Conservation (phyloP, 2,329 filamentous ascomycete species). For the Ceratocystis alfenasii region DNA sequence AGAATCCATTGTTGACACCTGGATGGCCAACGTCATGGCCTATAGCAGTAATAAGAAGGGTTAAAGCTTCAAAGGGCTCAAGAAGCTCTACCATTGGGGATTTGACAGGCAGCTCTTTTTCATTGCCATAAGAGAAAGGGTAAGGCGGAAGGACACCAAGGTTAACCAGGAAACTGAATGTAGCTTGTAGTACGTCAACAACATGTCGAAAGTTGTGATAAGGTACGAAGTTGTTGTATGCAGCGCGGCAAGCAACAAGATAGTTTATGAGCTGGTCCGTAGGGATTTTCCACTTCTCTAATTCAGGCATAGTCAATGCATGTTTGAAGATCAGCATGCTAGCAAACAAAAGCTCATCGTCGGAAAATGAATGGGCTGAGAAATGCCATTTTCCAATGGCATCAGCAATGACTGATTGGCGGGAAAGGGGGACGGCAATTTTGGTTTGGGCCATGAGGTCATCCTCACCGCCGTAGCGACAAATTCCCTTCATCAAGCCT, state of each 20-base stretch:
- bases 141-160: constrained; percentile 66
- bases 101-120: constrained; percentile 31
- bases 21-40: constrained; percentile 96
- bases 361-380: constrained; percentile 74
- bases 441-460: constrained; percentile 52
- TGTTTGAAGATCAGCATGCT: constrained; percentile 85
- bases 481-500: constrained; percentile 78
- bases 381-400: constrained; percentile 75
- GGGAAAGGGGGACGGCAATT: constrained; percentile 54
- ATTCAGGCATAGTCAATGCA: constrained; percentile 66
- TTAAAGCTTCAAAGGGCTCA: constrained; percentile 77
- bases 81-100: constrained; percentile 63
- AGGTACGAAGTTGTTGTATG: constrained; percentile 93
- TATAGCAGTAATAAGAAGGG: constrained; percentile 86
- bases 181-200: constrained; percentile 86
- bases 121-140: constrained; percentile 30
- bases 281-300: constrained; percentile 68
- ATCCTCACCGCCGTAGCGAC: constrained; percentile 53
- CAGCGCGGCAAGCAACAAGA: constrained; percentile 72
- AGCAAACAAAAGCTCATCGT: constrained; percentile 80
- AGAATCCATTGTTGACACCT: constrained; percentile 94
- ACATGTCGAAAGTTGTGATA: constrained; percentile 99
- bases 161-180: constrained; percentile 77
- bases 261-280: constrained; percentile 74
- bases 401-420: constrained; percentile 52